A percentile compares a stretch with the other conserved stretches of the same genome.
Evolutionary conservation across 495 filamentous ascomycete species (phyloP).

Genomic region (Xylaria nigripes): DNA sequence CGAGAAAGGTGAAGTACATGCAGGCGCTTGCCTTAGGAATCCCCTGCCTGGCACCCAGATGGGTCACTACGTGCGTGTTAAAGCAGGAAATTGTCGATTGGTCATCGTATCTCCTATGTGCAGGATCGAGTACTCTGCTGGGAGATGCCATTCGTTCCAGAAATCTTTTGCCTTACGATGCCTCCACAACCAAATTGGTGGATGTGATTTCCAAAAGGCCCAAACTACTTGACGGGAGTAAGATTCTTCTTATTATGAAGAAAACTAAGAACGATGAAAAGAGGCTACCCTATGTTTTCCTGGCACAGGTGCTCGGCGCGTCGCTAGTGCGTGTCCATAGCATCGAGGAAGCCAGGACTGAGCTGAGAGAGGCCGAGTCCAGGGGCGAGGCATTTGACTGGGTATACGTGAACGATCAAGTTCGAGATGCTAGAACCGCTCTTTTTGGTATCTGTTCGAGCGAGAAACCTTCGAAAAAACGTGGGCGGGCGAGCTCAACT

Average conservation of each 20-base stretch:
- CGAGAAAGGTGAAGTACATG: constrained; percentile 86
- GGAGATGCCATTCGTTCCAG: constrained; percentile 72
- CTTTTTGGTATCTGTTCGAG: constrained; percentile 20
- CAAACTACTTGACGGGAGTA: constrained; percentile 55
- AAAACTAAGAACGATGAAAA: constrained; percentile 56
- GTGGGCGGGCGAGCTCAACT: constrained; percentile 36
- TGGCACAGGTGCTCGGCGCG: constrained; percentile 73
- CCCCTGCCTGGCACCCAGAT: constrained; percentile 71
- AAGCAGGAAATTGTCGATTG: constrained; percentile 58
- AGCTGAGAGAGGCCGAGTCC: constrained; percentile 45
- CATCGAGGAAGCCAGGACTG: constrained; percentile 51
- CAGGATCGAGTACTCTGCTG: constrained; percentile 71
- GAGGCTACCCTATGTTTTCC: constrained; percentile 52
- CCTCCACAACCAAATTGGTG: constrained; percentile 47
- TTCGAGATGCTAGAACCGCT: constrained; percentile 16
- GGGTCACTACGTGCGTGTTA: constrained; percentile 67
- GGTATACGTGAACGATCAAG: constrained; percentile 62
- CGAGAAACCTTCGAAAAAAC: constrained; percentile 28
- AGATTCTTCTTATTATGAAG: constrained; percentile 68
- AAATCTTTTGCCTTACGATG: constrained; percentile 50
- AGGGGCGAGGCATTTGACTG: constrained; percentile 57
- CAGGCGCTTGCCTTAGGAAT: constrained; percentile 87
- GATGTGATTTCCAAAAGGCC: constrained; percentile 49
- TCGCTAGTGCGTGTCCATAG: constrained; percentile 56
- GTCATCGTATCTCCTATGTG: constrained; percentile 74